Percentiles rank a stretch among this genome's conserved stretches.
Evolutionary conservation across 148 eudicot species (phyloP).

Genomic region (Rhododendron ferrugineum): DNA sequence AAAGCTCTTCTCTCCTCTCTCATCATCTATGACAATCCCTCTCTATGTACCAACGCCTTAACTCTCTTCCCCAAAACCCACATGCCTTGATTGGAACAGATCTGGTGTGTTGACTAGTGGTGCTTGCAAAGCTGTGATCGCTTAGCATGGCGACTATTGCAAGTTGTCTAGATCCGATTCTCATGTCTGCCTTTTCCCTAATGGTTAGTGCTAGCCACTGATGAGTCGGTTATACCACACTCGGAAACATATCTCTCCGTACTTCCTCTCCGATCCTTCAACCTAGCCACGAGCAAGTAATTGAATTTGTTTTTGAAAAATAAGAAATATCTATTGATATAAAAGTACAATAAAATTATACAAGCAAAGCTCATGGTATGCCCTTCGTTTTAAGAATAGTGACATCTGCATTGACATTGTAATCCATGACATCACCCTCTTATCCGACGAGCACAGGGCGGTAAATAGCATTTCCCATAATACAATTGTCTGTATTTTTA

Average conservation of each 20-base stretch:
- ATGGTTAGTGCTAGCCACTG: background rate
- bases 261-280: background rate
- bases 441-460: background rate
- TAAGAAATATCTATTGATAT: background rate
- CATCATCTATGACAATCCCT: no score
- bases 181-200: background rate
- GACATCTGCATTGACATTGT: background rate
- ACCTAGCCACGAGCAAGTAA: background rate
- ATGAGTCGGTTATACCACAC: background rate
- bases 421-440: background rate
- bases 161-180: background rate
- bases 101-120: background rate
- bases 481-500: background rate
- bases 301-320: background rate
- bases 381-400: background rate
- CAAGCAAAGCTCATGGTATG: background rate
- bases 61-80: no score
- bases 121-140: background rate
- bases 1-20: background rate
- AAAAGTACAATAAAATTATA: background rate
- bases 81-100: no score
- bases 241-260: background rate
- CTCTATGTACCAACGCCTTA: no score
- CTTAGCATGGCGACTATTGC: background rate
- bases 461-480: background rate